Base-by-base conservation (phyloP, 345 rosid genomes). In the Heritiera littoralis region DNA sequence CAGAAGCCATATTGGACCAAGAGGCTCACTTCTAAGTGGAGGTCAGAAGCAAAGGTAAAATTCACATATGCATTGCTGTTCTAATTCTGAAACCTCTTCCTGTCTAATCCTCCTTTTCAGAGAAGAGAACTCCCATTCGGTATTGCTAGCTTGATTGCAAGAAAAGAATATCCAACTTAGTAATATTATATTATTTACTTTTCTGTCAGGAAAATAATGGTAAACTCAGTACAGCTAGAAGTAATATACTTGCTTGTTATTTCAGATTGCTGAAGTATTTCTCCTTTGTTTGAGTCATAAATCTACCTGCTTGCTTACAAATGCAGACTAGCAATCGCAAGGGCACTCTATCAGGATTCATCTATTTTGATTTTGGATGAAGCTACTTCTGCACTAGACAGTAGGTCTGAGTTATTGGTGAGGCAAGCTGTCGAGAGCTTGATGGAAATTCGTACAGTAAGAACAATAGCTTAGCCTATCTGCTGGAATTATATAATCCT, bases 371-470 rank as follows among this genome's bases (percentile, higher is more conserved):
- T 96, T 72, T 88, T 96, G 87, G 99, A 96, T 83, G 99, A 96
- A 88, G 99, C 99, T 80, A 96, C 99, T 66, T 96, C 98, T 77
- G 99, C 98, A 35, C 83, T 96, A 72, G 97, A 96, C 88, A 90
- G 95, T 86, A 89, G 86, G 89, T 92, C 97, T 6, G 99, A 94
- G 86, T 80, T 87, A 66, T 77, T 96, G 81, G 94, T 94, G 83
- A 89, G 98, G 85, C 90, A 96, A 87, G 98, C 99, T 23, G 83
- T 94, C 72, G 87, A 91, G 68, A 88, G 89, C 74, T 79, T 96
- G 82, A 92, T 85, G 92, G 84, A 88, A 90, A 92, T 89, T 80
- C 93, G 85, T 75, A 96, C 98, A 11, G 99, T 95, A 84, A 90
- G 87, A 66, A 20, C 41, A 55, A 12, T 48, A 12, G 14, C 66